Evolutionary conservation across 148 eudicot species (phyloP), one percentile per base, ranked within the genome.

Genomic region (Cornus suecica): DNA sequence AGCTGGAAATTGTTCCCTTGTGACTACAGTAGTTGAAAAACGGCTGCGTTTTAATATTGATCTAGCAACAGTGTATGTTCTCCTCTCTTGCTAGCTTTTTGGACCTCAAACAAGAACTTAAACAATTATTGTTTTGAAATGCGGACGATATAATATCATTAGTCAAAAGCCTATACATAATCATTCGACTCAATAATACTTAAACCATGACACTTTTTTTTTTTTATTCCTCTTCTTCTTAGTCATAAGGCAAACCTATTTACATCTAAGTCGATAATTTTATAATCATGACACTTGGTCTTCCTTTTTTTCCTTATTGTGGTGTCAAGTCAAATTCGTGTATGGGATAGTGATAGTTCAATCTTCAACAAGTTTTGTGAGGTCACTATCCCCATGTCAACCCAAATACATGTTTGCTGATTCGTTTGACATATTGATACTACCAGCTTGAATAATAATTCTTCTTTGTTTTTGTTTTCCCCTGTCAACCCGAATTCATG

Each of bases 1-100:
- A 80, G 94, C 97, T 42, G 99, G 99, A 71, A 95, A 95, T 81
- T 89, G 78, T 78, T 95, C 99, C 34, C 97, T 92, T 78, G 97
- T 90, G 65, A 88, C 97, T 42, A 86, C 88, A n/a, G 87, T 95
- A 26, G 85, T 83, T 28, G 97, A 95, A 84, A 95, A 92, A 87
- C 97, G 97, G 75, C 34, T 95, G 70, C 92, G 88, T 69, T 95
- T 95, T 80, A 93, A 95, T 68, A 84, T 95, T 75, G 97, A 95
- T 85, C 85, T 95, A 66, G 87, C 90, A 45, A 78, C 90, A 76
- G 99, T 95, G 99, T 92, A 92, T 76, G 95, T 69, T 66, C 69
- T 76, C 70, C 70, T 66, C 45, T 75, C 70, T 77, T 71, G 27
- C 41, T 37, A 24, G 18, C 66, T 45, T 63, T 28, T 70, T 76